phyloP scores from a whole-genome alignment of 805 yeast genomes.

The Candida gorgasii region DNA sequence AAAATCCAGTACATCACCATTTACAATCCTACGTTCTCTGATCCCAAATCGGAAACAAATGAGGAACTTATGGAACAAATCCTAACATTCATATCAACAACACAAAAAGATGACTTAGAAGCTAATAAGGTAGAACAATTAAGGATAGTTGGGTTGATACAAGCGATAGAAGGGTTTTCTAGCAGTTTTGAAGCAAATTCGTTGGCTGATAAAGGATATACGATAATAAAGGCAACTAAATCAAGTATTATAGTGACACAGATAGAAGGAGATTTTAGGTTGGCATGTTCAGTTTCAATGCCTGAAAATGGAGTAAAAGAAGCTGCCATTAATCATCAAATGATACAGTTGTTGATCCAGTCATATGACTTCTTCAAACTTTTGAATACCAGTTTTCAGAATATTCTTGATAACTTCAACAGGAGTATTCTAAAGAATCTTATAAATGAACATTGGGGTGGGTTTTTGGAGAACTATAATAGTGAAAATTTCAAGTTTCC shows the following conservation, averaged over 20 bases:
- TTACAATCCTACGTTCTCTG: constrained; percentile 32
- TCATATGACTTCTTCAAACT: constrained; percentile 29
- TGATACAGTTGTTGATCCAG: constrained; percentile 21
- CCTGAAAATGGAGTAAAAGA: constrained; percentile 17
- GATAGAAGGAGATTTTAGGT: constrained; percentile 25
- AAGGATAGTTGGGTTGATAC: constrained; percentile 34
- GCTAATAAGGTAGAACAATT: constrained; percentile 24
- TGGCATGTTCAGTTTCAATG: constrained; percentile 29
- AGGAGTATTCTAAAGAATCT: constrained; percentile 16
- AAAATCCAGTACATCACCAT: constrained; percentile 21
- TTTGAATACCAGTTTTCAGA: constrained; percentile 26
- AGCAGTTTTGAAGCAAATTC: constrained; percentile 21
- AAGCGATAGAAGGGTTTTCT: constrained; percentile 36
- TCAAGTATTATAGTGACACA: constrained; percentile 27
- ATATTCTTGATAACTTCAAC: constrained; percentile 19
- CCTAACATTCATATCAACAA: constrained; percentile 27
- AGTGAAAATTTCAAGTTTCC: constrained; percentile 21
- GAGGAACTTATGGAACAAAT: constrained; percentile 35
- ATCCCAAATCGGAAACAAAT: constrained; percentile 26
- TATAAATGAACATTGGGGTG: constrained; percentile 29
- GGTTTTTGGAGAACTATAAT: constrained; percentile 29
- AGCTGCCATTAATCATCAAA: constrained; percentile 26
- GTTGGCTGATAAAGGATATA: not conserved
- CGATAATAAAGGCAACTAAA: constrained; percentile 24
- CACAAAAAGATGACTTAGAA: constrained; percentile 11